Evolutionary conservation across 768 basidiomycete species (phyloP), one percentile per base, ranked within the genome.

Genomic region (Leccinum olivaceopallidum): DNA sequence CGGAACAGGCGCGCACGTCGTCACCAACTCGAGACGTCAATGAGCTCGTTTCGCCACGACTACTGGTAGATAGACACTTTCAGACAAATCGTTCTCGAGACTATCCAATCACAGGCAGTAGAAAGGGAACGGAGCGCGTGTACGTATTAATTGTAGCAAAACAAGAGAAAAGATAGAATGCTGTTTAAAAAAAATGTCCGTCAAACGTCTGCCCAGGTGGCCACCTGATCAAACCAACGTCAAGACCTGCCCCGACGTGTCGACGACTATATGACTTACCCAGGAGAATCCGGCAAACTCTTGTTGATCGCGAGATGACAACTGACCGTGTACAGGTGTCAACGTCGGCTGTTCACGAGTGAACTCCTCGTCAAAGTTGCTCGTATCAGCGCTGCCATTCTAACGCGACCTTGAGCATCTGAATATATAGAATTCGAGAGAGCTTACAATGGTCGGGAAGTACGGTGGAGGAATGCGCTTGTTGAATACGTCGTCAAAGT

Each of bases 231-330:
- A 14, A 16, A 24, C 0, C 20, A 6, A 6, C 6, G 13, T 39
- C 53, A 56, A 57, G 53, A 20, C 36, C 8, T 20, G 55, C 20
- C 10, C 0, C 1, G 10, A 10, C 0, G 26, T 52, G 5, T 30
- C 20, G 37, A 47, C n/a, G 8, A 26, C 10, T 5, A 26, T 16
- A 8, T 14, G 14, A 60, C 73, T 60, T 58, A 92, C 92, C 94
- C 95, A 98, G 62, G 94, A 96, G 81, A 98, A 98, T 18, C 95
- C 95, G 66, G 92, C 88, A 79, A 99, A 99, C 75, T 98, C 96
- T 57, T 87, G 83, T 76, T 99, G 97, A 70, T 98, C 94, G 53
- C 88, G 88, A 28, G 89, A 70, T 20, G 93, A 93, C 61, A 99
- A 75, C 64, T 96, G 94, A 16, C 92, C 93, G 69, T 98, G 95